phyloP scores from a whole-genome alignment of 179 eudicot genomes.

The Sideroxylon spinosum region DNA sequence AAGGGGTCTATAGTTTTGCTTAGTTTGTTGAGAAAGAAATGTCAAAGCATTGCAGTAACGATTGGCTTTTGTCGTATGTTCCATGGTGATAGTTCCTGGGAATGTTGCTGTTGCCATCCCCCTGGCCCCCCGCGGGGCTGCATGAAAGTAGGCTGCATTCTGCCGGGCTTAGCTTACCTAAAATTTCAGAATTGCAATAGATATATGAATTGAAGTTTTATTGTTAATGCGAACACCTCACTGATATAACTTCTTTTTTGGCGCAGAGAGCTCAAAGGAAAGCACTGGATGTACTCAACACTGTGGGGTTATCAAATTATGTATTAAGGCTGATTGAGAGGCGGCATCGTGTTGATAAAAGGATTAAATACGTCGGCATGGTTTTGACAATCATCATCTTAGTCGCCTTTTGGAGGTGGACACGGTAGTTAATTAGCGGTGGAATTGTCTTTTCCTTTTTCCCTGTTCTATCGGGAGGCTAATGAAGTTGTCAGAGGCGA shows the following conservation, averaged over 20 bases:
- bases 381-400: constrained; percentile 52
- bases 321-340: constrained; percentile 72
- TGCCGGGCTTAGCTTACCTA: too few species aligned
- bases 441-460: background rate
- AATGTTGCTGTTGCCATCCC: background rate
- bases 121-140: too few species aligned
- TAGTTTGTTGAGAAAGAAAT: background rate
- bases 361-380: constrained; percentile 87
- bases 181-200: background rate
- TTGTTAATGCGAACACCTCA: too few species aligned
- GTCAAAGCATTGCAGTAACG: background rate
- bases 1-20: background rate
- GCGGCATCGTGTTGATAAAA: constrained; percentile 66
- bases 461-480: too few species aligned
- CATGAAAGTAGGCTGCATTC: too few species aligned
- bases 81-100: background rate
- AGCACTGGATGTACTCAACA: constrained; percentile 68
- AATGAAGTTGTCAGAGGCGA: too few species aligned
- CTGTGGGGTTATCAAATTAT: constrained; percentile 75
- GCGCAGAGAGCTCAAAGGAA: constrained; percentile 85
- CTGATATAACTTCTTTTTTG: background rate
- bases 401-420: constrained; percentile 72
- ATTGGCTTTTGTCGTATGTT: background rate
- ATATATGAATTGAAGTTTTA: too few species aligned
- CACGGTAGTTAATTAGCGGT: constrained; percentile 21